Evolutionary conservation across 2,329 filamentous ascomycete genomes (phyloP).

Genomic region (Chaetomiaceae sp.): DNA sequence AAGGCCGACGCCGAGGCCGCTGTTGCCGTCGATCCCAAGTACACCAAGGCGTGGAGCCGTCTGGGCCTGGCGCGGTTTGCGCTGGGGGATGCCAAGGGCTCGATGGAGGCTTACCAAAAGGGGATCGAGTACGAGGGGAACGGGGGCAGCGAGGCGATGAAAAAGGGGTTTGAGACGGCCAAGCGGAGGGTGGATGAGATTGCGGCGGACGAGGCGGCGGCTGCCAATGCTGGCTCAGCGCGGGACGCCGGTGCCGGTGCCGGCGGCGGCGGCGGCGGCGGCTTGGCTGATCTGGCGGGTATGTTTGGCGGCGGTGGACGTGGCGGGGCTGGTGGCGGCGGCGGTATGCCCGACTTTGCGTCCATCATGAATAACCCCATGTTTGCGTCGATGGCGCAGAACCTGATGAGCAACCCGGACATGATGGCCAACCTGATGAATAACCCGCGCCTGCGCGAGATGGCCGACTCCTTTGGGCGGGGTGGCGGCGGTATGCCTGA

Average conservation of each 20-base stretch:
- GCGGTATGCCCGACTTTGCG: constrained; percentile 82
- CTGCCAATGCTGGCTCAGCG: constrained; percentile 20
- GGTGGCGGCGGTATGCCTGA: constrained; percentile 82
- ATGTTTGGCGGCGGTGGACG: constrained; percentile 60
- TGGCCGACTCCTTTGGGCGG: constrained; percentile 74
- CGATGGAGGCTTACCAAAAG: constrained; percentile 90
- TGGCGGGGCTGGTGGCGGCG: constrained; percentile 50
- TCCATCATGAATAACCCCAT: constrained; percentile 96
- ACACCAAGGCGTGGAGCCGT: constrained; percentile 96
- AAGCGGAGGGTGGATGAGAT: constrained; percentile 83
- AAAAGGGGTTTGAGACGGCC: constrained; percentile 92
- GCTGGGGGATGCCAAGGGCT: constrained; percentile 81
- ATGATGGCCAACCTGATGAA: constrained; percentile 89
- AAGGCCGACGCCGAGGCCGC: constrained; percentile 86
- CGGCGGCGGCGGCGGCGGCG: constrained; percentile 49
- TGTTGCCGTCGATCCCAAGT: constrained; percentile 79
- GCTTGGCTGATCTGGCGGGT: constrained; percentile 64
- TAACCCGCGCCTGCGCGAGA: constrained; percentile 82
- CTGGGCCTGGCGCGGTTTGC: constrained; percentile 89
- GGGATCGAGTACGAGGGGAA: constrained; percentile 93
- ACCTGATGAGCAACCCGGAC: constrained; percentile 93
- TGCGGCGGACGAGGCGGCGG: constrained; percentile 46
- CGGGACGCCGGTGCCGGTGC: constrained; percentile 32
- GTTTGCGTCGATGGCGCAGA: constrained; percentile 96
- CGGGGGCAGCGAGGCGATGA: constrained; percentile 94